A percentile compares a stretch with the other conserved stretches of the same genome.
phyloP scores from a whole-genome alignment of 768 basidiomycete species.

The Mrakia frigida region DNA sequence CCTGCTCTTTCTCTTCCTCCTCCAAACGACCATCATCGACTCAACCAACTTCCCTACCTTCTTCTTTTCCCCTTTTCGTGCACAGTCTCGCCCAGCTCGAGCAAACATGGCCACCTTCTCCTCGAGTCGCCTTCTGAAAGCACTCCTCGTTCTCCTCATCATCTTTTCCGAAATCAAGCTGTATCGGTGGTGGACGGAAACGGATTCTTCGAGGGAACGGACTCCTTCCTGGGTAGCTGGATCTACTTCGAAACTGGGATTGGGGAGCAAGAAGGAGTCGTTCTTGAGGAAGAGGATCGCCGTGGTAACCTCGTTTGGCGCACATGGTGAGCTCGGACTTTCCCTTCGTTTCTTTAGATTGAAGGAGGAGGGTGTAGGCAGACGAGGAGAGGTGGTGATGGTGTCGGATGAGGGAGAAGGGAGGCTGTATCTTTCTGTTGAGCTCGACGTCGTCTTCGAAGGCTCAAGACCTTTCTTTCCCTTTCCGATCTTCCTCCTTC shows the following conservation, averaged over 20 bases:
- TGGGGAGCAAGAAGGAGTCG: neutral
- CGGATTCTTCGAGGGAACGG: neutral
- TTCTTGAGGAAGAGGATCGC: neutral
- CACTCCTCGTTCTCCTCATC: neutral
- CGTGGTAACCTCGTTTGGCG: neutral
- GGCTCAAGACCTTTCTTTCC: neutral
- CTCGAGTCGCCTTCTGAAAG: neutral
- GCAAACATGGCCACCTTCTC: neutral
- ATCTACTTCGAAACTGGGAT: neutral
- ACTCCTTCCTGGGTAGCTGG: neutral
- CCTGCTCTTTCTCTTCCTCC: neutral
- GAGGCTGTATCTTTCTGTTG: too few species aligned
- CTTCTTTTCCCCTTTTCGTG: neutral
- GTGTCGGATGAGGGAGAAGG: too few species aligned
- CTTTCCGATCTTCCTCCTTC: neutral
- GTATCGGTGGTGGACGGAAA: neutral
- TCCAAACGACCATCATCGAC: neutral
- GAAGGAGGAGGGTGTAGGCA: too few species aligned
- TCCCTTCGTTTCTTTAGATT: too few species aligned
- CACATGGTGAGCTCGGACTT: conserved; percentile 2
- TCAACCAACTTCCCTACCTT: neutral
- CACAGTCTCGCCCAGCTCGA: neutral
- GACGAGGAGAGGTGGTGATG: too few species aligned
- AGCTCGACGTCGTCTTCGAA: too few species aligned
- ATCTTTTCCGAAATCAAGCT: neutral